Percentiles rank a stretch among this genome's conserved stretches.
These are phyloP conservation scores for Xylaria castorea DNA, from an alignment of 495 filamentous ascomycete species.

Conservation along the genomic window DNA sequence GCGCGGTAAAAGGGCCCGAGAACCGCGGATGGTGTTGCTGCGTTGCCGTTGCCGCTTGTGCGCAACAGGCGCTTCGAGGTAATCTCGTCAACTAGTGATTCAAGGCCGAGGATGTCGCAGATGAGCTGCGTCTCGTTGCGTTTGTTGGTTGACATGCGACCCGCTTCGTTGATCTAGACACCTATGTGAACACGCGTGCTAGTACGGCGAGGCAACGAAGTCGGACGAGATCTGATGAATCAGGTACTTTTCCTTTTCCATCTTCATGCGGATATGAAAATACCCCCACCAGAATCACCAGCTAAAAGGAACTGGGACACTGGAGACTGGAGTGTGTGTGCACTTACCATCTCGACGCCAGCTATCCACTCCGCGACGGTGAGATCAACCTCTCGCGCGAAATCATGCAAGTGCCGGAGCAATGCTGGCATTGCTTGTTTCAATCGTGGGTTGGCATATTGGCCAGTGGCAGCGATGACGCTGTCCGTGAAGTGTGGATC, in stretches of 20 bases:
- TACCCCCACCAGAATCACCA: not conserved
- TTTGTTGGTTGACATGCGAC: slow-evolving; percentile 70
- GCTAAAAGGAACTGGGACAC: not conserved
- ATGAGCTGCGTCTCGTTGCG: slow-evolving; percentile 78
- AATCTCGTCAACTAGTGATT: slow-evolving; percentile 80
- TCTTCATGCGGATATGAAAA: not conserved
- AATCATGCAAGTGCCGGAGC: slow-evolving; percentile 64
- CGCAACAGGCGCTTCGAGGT: slow-evolving; percentile 63
- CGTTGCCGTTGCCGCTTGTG: slow-evolving; percentile 48
- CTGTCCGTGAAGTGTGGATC: slow-evolving; percentile 70
- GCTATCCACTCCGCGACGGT: slow-evolving; percentile 61
- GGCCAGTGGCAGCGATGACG: slow-evolving; percentile 74
- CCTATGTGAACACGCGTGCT: slow-evolving; percentile 19
- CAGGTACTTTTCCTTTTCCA: not conserved
- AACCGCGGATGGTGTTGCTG: slow-evolving; percentile 71
- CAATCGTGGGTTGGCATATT: slow-evolving; percentile 65
- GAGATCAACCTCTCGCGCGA: slow-evolving; percentile 64
- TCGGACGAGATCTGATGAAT: no score
- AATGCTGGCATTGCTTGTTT: slow-evolving; percentile 59
- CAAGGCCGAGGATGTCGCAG: slow-evolving; percentile 75
- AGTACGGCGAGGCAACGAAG: not conserved
- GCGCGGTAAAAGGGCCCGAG: slow-evolving; percentile 81
- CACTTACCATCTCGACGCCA: slow-evolving; percentile 50
- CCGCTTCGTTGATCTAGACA: slow-evolving; percentile 71
- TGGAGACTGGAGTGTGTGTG: not conserved